A percentile compares a stretch with the other conserved stretches of the same genome.
These are phyloP conservation scores for Tolypocladium ovalisporum DNA, from an alignment of 2,329 filamentous ascomycete genomes.

Conservation along the genomic window DNA sequence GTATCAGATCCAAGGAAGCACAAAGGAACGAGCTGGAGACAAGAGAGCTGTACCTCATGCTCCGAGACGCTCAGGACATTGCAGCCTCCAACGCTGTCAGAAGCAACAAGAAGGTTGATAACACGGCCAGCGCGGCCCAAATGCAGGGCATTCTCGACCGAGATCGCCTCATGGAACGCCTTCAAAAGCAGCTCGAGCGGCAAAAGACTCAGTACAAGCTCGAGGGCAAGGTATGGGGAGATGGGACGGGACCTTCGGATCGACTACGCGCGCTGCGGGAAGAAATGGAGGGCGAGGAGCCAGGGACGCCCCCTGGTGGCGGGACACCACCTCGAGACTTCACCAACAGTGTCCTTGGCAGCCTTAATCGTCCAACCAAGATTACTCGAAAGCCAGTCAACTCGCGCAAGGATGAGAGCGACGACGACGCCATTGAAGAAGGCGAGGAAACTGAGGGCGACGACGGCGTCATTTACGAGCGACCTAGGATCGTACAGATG, in stretches of 20 bases:
- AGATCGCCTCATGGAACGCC: slow-evolving; percentile 80
- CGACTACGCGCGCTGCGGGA: slow-evolving; percentile 84
- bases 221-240: slow-evolving; percentile 84
- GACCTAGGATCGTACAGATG: slow-evolving; percentile 68
- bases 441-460: slow-evolving; percentile 37
- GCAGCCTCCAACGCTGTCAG: slow-evolving; percentile 72
- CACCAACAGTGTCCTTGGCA: slow-evolving; percentile 63
- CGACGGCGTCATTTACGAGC: slow-evolving; percentile 61
- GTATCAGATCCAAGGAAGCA: slow-evolving; percentile 76
- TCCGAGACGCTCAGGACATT: slow-evolving; percentile 92
- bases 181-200: slow-evolving; percentile 90
- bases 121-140: slow-evolving; percentile 58
- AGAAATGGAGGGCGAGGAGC: slow-evolving; percentile 67
- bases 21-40: slow-evolving; percentile 95
- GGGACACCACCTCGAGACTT: slow-evolving; percentile 50
- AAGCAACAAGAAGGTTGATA: slow-evolving; percentile 37
- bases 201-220: slow-evolving; percentile 98
- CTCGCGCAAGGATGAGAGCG: slow-evolving; percentile 16
- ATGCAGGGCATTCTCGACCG: slow-evolving; percentile 92
- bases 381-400: slow-evolving; percentile 44
- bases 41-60: slow-evolving; percentile 93
- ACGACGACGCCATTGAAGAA: slow-evolving; percentile 34
- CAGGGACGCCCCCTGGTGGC: slow-evolving; percentile 34
- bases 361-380: slow-evolving; percentile 51
- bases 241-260: slow-evolving; percentile 76